Evolutionary conservation across 2,329 filamentous ascomycete genomes (phyloP).

Genomic region (Tricladium varicosporioides): DNA sequence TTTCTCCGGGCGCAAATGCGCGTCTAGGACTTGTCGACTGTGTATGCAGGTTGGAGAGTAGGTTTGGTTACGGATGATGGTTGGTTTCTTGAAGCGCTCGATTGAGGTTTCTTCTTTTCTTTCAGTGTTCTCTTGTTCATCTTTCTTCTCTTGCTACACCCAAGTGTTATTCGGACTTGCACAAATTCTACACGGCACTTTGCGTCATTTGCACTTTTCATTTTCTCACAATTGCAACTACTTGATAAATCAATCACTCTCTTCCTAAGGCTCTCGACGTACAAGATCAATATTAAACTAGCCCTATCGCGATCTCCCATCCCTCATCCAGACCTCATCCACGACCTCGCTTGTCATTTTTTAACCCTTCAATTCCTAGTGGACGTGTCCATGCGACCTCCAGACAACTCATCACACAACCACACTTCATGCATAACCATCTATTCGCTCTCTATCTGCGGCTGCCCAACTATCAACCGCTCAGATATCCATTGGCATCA

Average conservation of each 20-base stretch:
- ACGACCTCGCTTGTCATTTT: neutral
- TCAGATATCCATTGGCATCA: neutral
- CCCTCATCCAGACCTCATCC: too few relatives aligned
- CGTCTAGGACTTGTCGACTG: neutral
- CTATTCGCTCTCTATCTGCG: constrained; percentile 7
- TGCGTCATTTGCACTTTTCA: neutral
- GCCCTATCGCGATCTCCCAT: neutral
- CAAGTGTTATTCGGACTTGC: neutral
- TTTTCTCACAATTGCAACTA: neutral
- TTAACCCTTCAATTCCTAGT: neutral
- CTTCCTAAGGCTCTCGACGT: too few relatives aligned
- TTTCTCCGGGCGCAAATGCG: neutral
- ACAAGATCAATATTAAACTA: neutral
- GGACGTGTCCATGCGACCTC: constrained; percentile 21
- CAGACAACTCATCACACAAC: constrained; percentile 3
- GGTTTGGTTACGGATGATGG: neutral
- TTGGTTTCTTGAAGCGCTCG: neutral
- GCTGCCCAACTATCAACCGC: neutral
- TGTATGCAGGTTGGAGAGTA: neutral
- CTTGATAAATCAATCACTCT: too few relatives aligned
- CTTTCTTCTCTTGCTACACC: neutral
- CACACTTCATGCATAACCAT: neutral
- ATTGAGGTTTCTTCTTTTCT: neutral
- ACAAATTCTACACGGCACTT: neutral
- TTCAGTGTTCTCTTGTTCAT: neutral